Evolutionary conservation across 2,329 filamentous ascomycete genomes (phyloP), one percentile per base, ranked within the genome.

Genomic region (Cytospora mali): DNA sequence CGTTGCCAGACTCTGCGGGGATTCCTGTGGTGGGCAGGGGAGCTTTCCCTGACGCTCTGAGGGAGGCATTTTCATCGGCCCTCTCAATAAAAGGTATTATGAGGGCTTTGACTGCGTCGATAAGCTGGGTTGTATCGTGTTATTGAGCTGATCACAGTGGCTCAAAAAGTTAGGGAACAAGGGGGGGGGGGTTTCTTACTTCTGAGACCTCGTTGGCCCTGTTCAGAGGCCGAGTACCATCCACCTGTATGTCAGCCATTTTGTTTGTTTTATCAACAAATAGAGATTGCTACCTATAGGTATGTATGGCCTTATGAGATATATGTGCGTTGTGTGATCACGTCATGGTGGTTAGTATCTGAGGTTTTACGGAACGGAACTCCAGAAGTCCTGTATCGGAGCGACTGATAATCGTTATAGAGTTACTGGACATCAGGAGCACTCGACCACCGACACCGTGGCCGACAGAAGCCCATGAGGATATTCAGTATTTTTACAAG

Each of bases 81-180:
- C 82, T 79, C 65, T 79, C 81, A 69, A 94, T 86, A 74, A 90
- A 93, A 0, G 88, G 87, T 23, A 92, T 77, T 62, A 93, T 84
- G 60, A 92, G 80, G 10, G 81, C 77, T 74, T 88, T 84, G 55
- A 93, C 84, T 4, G 88, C 84, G 61, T 83, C 79, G 55, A 93
- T 81, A 53, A 93, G 82, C 90, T 93, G 49, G 14, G 16, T 10
- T 52, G 48, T 27, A 66, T 66, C 33, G 64, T 48, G 52, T 6
- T 5, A 18, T 23, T 6, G 23, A 11, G 28, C 13, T 27, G 50
- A 48, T 6, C 33, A 16, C 1, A n/a, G 51, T 57, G 23, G 49
- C 10, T 39, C 16, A n/a, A 39, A 18, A 14, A n/a, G 16, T 23
- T n/a, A 7, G 6, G n/a, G n/a, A 13, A 11, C 6, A 10, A 23